Base-by-base conservation (phyloP, 2,329 filamentous ascomycete species). In the Trichoderma pleuroti region DNA sequence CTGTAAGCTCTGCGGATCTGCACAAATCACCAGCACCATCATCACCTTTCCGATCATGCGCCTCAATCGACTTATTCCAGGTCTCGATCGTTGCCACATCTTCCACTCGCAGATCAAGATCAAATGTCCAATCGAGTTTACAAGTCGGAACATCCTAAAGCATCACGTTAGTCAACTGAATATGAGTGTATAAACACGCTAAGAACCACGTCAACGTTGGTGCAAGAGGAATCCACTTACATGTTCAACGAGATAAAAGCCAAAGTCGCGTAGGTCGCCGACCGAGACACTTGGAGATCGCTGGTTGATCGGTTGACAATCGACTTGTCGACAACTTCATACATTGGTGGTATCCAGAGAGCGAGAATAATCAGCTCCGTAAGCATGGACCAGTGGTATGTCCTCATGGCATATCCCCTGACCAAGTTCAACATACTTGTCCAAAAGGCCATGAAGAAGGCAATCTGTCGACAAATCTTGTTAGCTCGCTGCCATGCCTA, bases 1-100 rank as follows among this genome's bases (percentile, higher is more conserved):
- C 70, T 82, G 80, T 5, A 82, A 75, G 24, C 76, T 79, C 54
- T 80, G 80, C 9, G 82, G 82, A 39, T 84, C 82, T 6, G 81
- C 82, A 80, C 81, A 83, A 60, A 82, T 79, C n/a, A 82, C 78
- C 30, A 82, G 70, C 1, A 76, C 75, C 0, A 79, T 75, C 36
- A 78, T 72, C 4, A 77, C 54, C 46, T 75, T 76, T 71, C 78
- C 79, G 39, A 78, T 59, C 21, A 77, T 42, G 11, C 74, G 76
- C 8, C 73, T 74, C 63, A 72, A 68, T 9, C 64, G 74, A 1
- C 78, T 74, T 63, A 78, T 73, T 32, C 74, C 71, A 9, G 81
- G 80, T 39, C 77, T 76, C 65, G 80, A 67, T 46, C 80, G 81
- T 7, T 74, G 78, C 74, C 81, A 83, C 42, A 81, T 73, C 68